These are phyloP conservation scores for Epichloe elymi DNA, from an alignment of 2,329 filamentous ascomycete species.

Conservation along the genomic window DNA sequence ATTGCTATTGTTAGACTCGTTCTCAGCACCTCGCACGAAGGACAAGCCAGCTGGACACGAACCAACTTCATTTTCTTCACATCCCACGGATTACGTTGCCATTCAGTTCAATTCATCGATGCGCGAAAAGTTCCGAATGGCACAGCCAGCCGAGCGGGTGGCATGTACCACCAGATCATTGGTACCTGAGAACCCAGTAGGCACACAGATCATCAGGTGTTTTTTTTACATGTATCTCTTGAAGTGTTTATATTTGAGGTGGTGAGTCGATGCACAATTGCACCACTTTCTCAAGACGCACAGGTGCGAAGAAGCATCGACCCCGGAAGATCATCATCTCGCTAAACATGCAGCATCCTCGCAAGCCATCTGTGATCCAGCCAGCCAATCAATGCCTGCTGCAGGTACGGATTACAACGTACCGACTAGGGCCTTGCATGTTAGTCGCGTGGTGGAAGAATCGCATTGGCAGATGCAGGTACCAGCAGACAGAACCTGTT, in stretches of 20 bases:
- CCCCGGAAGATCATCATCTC: background rate
- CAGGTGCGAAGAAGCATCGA: too few relatives aligned
- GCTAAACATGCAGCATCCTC: background rate
- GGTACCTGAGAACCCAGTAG: too few relatives aligned
- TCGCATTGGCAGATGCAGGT: background rate
- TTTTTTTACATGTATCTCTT: background rate
- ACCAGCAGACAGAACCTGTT: background rate
- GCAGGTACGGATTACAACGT: background rate
- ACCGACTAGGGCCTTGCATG: background rate
- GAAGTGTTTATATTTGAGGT: background rate
- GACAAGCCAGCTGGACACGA: too few relatives aligned
- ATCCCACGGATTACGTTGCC: too few relatives aligned
- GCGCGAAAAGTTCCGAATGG: background rate
- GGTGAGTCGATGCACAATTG: background rate
- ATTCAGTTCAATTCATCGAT: too few relatives aligned
- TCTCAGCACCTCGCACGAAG: too few relatives aligned
- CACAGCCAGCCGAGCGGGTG: background rate
- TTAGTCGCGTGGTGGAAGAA: background rate
- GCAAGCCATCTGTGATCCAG: background rate
- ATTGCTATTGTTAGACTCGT: too few relatives aligned
- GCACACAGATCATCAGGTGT: too few relatives aligned
- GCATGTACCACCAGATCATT: background rate
- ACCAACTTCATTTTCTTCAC: too few relatives aligned
- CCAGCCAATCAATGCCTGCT: background rate
- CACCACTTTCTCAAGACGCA: background rate